Evolutionary conservation across 768 basidiomycete species (phyloP).

Genomic region (Lactarius indigo): DNA sequence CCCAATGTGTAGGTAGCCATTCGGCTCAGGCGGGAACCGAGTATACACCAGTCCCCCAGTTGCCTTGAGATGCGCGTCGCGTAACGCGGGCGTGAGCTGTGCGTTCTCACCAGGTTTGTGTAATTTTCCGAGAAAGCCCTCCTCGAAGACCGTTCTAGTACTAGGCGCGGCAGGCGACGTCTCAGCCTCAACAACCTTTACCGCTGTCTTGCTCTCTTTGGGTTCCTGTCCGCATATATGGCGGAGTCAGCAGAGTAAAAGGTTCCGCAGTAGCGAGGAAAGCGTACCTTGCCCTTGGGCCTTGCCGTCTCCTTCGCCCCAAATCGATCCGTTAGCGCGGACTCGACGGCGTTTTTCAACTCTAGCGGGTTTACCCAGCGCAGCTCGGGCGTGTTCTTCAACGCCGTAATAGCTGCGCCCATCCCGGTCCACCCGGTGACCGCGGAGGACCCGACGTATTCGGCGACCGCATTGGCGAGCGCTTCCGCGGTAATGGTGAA

Average conservation of each 20-base stretch:
- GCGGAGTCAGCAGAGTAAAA: not conserved
- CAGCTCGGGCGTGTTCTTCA: slow-evolving; percentile 58
- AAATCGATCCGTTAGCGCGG: slow-evolving; percentile 60
- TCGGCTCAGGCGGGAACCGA: slow-evolving; percentile 98
- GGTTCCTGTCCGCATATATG: slow-evolving; percentile 37
- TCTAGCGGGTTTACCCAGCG: slow-evolving; percentile 85
- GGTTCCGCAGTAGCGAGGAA: not conserved
- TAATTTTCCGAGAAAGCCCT: slow-evolving; percentile 89
- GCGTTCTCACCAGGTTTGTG: slow-evolving; percentile 94
- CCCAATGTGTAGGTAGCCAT: slow-evolving; percentile 92
- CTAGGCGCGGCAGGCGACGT: slow-evolving; percentile 34
- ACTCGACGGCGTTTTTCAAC: slow-evolving; percentile 77
- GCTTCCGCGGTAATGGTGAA: slow-evolving; percentile 71
- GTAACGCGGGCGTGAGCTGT: slow-evolving; percentile 73
- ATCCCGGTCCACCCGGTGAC: slow-evolving; percentile 74
- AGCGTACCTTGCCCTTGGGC: slow-evolving; percentile 59
- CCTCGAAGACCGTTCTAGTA: slow-evolving; percentile 74
- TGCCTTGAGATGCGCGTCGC: slow-evolving; percentile 72
- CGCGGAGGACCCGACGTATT: slow-evolving; percentile 53
- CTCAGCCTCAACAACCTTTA: slow-evolving; percentile 34
- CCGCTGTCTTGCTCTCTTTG: slow-evolving; percentile 41
- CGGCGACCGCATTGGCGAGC: slow-evolving; percentile 50
- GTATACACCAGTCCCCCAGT: slow-evolving; percentile 88
- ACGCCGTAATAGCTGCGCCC: slow-evolving; percentile 57
- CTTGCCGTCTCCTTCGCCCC: slow-evolving; percentile 68